Base-by-base conservation (phyloP, 2,329 filamentous ascomycete species). In the Metarhizium humberi region DNA sequence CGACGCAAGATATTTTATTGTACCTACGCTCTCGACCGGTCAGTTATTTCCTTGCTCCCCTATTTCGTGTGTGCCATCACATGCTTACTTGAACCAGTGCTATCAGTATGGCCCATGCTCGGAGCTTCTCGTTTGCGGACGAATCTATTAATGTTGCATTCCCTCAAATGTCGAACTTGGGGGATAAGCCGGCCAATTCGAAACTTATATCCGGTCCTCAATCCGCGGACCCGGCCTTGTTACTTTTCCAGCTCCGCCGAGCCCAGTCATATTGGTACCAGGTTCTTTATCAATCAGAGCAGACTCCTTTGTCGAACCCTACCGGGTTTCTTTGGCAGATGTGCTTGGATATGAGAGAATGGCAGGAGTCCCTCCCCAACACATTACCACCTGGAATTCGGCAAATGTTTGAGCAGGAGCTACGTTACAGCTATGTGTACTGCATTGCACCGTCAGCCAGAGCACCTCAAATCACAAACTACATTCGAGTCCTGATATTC, bases 101-200 rank as follows among this genome's bases (percentile, higher is more conserved):
- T 11, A 92, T 95, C 49, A 95, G 91, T 62, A 88, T 96, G 75
- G 88, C 92, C 4, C 85, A 95, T 61, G 88, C 88, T 11, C 80
- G 90, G 38, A 86, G 91, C 0, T 96, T 96, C 68, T 96, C 92
- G 0, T 96, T 97, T 66, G 92, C 90, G 0, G 92, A 97, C 66
- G 90, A 92, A 55, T 87, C 92, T 6, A 81, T 88, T 30, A 86
- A 89, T 60, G 92, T 97, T 34, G 82, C 81, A n/a, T 81, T 91
- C 58, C 90, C 91, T 1, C 78, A 80, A 54, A 68, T 72, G 7
- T 67, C 72, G n/a, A 68, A 72, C 38, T 63, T 73, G 61, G 69
- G 73, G 59, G 69, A 72, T 61, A 71, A 73, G 64, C 68, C 69
- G 50, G 72, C 76, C 2, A 66, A 69, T n/a, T 66, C 71, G 0